These are phyloP conservation scores for Misopates orontium DNA, from an alignment of 257 asterid species.

Conservation along the genomic window DNA sequence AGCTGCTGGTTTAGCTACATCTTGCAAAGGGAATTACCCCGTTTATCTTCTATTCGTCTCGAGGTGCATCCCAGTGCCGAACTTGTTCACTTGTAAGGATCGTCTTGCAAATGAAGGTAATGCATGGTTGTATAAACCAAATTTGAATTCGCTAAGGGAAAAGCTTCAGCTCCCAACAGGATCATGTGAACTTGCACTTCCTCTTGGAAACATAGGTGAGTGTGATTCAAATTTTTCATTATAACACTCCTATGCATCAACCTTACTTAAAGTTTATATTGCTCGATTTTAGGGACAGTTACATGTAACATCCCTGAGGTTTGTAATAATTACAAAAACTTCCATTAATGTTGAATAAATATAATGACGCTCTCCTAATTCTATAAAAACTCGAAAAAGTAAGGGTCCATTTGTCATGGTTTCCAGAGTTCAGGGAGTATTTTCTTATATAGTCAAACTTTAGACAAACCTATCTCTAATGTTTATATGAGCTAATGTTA, in stretches of 20 bases:
- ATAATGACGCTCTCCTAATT: no score
- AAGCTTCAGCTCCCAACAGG: conserved; percentile 79
- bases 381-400: no score
- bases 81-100: conserved; percentile 61
- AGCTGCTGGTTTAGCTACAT: conserved; percentile 61
- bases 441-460: no score
- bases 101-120: conserved; percentile 53
- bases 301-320: no score
- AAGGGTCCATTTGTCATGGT: no score
- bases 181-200: conserved; percentile 90
- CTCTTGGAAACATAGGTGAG: conserved; percentile 64
- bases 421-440: no score
- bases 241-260: neutral
- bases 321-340: no score
- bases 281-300: no score
- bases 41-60: conserved; percentile 61
- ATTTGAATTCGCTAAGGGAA: conserved; percentile 42
- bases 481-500: neutral
- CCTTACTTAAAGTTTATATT: no score
- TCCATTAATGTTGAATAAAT: no score
- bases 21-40: conserved; percentile 53
- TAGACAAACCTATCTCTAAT: neutral
- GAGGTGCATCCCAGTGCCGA: conserved; percentile 67
- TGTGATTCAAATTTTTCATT: neutral
- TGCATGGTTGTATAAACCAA: conserved; percentile 67